A percentile compares a stretch with the other conserved stretches of the same genome.
Evolutionary conservation across 2,329 filamentous ascomycete species (phyloP).

Genomic region (Apiospora sp.): DNA sequence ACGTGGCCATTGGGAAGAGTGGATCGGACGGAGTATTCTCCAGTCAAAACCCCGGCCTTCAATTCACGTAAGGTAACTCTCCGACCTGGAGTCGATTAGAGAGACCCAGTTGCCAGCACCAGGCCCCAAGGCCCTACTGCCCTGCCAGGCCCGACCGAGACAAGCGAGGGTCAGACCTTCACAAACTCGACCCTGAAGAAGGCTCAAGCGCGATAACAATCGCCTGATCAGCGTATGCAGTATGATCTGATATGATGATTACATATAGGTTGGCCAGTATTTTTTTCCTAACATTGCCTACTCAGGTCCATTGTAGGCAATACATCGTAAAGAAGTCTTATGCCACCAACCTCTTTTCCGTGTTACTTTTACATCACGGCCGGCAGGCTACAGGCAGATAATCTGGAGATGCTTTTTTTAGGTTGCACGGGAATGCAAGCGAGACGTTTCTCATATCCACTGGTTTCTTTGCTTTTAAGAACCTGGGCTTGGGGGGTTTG

Average conservation of each 20-base stretch:
- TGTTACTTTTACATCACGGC: neutral
- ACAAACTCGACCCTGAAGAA: neutral
- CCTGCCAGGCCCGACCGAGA: neutral
- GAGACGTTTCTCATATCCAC: neutral
- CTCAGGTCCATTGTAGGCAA: too few relatives aligned
- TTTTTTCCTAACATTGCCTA: too few relatives aligned
- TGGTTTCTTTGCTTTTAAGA: neutral
- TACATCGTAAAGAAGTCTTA: neutral
- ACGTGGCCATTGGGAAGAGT: conserved; percentile 20
- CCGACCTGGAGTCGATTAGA: conserved; percentile 10
- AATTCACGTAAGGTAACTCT: neutral
- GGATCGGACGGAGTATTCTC: conserved; percentile 21
- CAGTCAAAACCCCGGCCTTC: conserved; percentile 9
- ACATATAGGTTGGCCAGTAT: neutral
- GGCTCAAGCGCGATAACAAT: neutral
- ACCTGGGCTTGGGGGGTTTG: conserved; percentile 2
- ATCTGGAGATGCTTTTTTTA: conserved; percentile 3
- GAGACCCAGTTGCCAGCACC: neutral
- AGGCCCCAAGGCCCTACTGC: too few relatives aligned
- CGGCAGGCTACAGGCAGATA: neutral
- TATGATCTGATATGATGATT: neutral
- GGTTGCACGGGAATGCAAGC: conserved; percentile 4
- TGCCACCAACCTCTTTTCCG: neutral
- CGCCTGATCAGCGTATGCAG: neutral
- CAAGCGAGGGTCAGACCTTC: neutral